A percentile compares a stretch with the other conserved stretches of the same genome.
Conservation (phyloP, 805 yeast genomes). For the Maudiozyma serrabonitensis region DNA sequence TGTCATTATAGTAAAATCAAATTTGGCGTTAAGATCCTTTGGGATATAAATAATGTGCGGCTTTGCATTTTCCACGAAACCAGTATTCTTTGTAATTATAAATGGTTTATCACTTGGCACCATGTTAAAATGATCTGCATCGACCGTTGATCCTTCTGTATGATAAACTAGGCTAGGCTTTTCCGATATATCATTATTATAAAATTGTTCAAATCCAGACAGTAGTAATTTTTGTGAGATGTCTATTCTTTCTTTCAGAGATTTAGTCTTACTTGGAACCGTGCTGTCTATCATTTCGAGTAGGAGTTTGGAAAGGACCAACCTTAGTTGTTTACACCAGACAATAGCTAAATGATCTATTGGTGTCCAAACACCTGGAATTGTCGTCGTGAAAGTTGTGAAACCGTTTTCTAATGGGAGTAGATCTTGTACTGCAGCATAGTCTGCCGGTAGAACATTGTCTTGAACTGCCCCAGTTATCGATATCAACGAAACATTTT, state of each 20-base stretch:
- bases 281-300: constrained; percentile 48
- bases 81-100: background rate
- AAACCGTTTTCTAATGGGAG: constrained; percentile 72
- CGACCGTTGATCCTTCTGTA: background rate
- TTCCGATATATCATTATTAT: constrained; percentile 5
- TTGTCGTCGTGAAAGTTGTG: constrained; percentile 73
- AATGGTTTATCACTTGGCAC: constrained; percentile 1
- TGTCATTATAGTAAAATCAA: constrained; percentile 13
- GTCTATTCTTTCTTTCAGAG: constrained; percentile 48
- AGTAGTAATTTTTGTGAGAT: constrained; percentile 38
- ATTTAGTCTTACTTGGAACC: constrained; percentile 40
- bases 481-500: constrained; percentile 62
- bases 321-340: constrained; percentile 87
- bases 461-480: constrained; percentile 85
- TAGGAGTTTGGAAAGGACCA: constrained; percentile 47
- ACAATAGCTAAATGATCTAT: constrained; percentile 91
- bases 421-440: constrained; percentile 61
- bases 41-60: constrained; percentile 2
- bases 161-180: background rate
- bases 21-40: background rate
- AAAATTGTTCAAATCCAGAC: constrained; percentile 47
- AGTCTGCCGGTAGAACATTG: constrained; percentile 79
- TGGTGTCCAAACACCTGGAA: constrained; percentile 88
- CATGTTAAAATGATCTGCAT: background rate
- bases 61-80: background rate